A percentile compares a stretch with the other conserved stretches of the same genome.
These are phyloP conservation scores for Dipodascus geniculatus DNA, from an alignment of 805 yeast genomes.

Conservation along the genomic window DNA sequence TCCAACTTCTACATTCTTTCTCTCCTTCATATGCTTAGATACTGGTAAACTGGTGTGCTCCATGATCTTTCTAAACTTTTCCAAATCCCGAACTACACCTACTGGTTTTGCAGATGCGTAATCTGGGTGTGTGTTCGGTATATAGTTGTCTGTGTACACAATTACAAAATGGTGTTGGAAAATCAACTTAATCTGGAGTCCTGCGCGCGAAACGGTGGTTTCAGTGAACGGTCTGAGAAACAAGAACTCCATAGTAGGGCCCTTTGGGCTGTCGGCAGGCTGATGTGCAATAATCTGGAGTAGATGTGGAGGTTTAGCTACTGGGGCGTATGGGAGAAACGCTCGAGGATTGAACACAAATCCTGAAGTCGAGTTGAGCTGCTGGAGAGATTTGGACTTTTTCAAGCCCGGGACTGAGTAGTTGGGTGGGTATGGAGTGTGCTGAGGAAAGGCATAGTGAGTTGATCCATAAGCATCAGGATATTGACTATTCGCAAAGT, in stretches of 20 bases:
- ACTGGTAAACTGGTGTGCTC: not conserved
- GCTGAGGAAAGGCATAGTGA: too few relatives aligned
- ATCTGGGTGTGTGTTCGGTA: not conserved
- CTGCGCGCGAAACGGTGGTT: not conserved
- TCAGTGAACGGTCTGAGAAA: not conserved
- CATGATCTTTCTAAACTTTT: not conserved
- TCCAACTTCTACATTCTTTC: not conserved
- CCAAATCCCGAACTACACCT: not conserved
- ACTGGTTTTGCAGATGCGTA: not conserved
- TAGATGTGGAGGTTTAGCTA: not conserved
- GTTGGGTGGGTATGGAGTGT: too few relatives aligned
- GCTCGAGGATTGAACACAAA: not conserved
- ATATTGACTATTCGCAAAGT: too few relatives aligned
- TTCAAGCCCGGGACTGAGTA: too few relatives aligned
- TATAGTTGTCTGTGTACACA: not conserved
- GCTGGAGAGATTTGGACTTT: too few relatives aligned
- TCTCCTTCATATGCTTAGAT: not conserved
- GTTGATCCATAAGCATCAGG: too few relatives aligned
- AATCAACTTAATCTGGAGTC: not conserved
- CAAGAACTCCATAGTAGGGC: not conserved
- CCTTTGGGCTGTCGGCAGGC: not conserved
- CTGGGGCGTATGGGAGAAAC: not conserved
- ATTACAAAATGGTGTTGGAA: not conserved
- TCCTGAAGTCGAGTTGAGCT: too few relatives aligned
- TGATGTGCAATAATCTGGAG: not conserved